phyloP scores from a whole-genome alignment of 2,329 filamentous ascomycete genomes.

The Cryoendolithus antarcticus region DNA sequence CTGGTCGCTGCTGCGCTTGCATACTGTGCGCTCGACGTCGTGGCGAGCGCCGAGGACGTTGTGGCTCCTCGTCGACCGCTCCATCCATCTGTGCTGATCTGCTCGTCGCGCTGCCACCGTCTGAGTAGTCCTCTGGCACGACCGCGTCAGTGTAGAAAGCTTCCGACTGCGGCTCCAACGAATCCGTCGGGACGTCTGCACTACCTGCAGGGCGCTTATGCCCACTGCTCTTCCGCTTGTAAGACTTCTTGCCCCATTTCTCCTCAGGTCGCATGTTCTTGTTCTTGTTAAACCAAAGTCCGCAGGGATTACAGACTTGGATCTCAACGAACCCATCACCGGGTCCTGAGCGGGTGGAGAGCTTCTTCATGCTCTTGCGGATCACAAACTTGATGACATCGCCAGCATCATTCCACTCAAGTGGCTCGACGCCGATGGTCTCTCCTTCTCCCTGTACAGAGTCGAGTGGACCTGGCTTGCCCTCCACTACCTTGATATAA shows the following conservation, averaged over 20 bases:
- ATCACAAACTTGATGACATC: conserved; percentile 57
- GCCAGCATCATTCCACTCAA: conserved; percentile 48
- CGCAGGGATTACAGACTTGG: conserved; percentile 87
- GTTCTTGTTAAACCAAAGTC: conserved; percentile 86
- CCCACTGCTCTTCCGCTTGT: conserved; percentile 12
- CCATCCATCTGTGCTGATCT: background rate
- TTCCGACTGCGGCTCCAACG: conserved; percentile 19
- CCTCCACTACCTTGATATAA: conserved; percentile 64
- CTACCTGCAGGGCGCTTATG: conserved; percentile 11
- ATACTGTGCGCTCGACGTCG: conserved; percentile 36
- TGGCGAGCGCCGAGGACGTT: conserved; percentile 15
- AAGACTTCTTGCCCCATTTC: conserved; percentile 53
- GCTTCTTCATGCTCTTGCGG: conserved; percentile 62
- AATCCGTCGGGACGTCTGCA: conserved; percentile 14
- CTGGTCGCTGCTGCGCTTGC: conserved; percentile 24
- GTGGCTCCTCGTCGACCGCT: conserved; percentile 1
- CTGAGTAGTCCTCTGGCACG: conserved; percentile 12
- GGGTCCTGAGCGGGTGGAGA: conserved; percentile 15
- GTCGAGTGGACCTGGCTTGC: conserved; percentile 56
- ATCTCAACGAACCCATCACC: conserved; percentile 50
- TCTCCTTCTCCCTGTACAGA: conserved; percentile 60
- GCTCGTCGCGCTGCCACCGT: conserved; percentile 1
- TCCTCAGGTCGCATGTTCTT: conserved; percentile 71
- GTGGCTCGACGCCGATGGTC: conserved; percentile 60
- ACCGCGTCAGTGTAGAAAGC: conserved; percentile 20